Conservation (phyloP, 2,329 filamentous ascomycete species). For the Colletotrichum aenigma region DNA sequence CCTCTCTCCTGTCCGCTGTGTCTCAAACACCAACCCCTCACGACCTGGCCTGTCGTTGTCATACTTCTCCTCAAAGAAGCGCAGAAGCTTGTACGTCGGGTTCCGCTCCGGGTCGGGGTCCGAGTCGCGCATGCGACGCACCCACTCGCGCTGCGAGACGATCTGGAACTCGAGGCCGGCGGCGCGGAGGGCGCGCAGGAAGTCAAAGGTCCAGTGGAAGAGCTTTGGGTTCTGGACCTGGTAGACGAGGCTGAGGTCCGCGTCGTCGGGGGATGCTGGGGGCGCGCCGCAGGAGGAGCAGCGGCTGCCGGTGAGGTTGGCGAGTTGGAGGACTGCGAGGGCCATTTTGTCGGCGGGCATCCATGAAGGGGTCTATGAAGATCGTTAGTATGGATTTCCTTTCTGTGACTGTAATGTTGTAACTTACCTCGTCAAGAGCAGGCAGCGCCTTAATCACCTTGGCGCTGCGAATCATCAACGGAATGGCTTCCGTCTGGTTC, state of each 20-base stretch:
- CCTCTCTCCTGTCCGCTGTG: constrained; percentile 32
- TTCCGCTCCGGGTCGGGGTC: constrained; percentile 53
- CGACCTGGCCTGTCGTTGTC: constrained; percentile 43
- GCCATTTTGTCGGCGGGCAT: constrained; percentile 42
- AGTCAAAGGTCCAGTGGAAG: constrained; percentile 55
- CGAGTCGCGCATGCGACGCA: constrained; percentile 44
- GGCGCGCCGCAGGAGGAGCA: constrained; percentile 34
- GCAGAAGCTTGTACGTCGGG: constrained; percentile 54
- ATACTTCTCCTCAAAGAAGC: constrained; percentile 58
- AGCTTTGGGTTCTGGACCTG: constrained; percentile 56
- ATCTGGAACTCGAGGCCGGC: constrained; percentile 48
- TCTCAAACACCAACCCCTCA: constrained; percentile 42
- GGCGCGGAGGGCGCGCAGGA: constrained; percentile 53
- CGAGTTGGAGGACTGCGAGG: constrained; percentile 35
- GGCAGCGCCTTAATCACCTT: constrained; percentile 51
- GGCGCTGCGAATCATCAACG: constrained; percentile 51
- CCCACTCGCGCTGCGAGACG: constrained; percentile 49
- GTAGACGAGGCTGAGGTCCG: constrained; percentile 39
- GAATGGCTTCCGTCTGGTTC: constrained; percentile 54
- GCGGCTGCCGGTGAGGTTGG: constrained; percentile 21
- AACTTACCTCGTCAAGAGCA: constrained; percentile 37
- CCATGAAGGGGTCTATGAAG: constrained; percentile 34
- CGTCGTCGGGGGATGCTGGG: constrained; percentile 4
- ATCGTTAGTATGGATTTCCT: background rate
- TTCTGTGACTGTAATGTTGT: accelerated